Percentiles rank a stretch among this genome's conserved stretches.
These are phyloP conservation scores for Sporothrix mexicana DNA, from an alignment of 2,329 filamentous ascomycete species.

Conservation along the genomic window DNA sequence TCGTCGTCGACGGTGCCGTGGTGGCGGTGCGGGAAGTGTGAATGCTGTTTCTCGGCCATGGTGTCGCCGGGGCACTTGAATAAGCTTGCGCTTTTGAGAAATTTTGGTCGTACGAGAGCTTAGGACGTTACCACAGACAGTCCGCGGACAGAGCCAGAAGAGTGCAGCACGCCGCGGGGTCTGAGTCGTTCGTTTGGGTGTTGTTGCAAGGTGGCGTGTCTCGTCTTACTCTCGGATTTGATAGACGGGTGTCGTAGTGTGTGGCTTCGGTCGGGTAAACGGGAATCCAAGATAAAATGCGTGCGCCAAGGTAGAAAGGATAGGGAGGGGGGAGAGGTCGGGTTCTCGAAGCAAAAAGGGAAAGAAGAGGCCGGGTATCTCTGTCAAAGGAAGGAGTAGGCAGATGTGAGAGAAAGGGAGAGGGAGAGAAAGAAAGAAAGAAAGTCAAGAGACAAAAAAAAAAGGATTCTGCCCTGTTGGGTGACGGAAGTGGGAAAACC, in stretches of 20 bases:
- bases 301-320: conserved; percentile 1
- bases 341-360: not conserved
- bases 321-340: not conserved
- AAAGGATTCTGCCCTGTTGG: not conserved
- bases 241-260: not conserved
- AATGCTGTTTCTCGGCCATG: conserved; percentile 35
- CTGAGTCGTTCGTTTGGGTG: not conserved
- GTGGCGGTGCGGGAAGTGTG: conserved; percentile 25
- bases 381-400: not conserved
- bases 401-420: too few species aligned
- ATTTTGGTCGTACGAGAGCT: not conserved
- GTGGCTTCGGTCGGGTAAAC: not conserved
- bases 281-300: not conserved
- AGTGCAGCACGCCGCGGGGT: not conserved
- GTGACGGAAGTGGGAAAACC: conserved; percentile 7
- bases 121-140: not conserved
- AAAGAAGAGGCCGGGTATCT: not conserved
- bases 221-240: conserved; percentile 20
- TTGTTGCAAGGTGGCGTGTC: not conserved
- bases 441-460: not conserved
- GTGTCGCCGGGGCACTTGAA: not conserved
- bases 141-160: not conserved
- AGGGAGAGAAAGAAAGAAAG: not conserved
- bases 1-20: conserved; percentile 2
- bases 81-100: not conserved